Percentiles rank a stretch among this genome's conserved stretches.
These are phyloP conservation scores for Podila horticola DNA, from an alignment of 192 early-diverging fungal species.

Conservation along the genomic window DNA sequence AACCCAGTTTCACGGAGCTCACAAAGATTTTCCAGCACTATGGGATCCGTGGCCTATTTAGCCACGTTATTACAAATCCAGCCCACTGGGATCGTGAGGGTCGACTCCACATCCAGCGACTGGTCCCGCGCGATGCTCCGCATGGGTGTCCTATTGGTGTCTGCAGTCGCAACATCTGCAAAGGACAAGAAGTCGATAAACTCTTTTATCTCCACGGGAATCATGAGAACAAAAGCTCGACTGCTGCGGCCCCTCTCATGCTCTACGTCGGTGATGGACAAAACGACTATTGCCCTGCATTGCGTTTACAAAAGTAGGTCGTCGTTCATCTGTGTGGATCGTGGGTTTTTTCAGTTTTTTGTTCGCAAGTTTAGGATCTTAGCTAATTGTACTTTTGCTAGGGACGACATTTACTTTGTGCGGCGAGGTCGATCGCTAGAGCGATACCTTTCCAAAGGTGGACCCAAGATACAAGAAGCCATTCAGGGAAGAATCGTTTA, in stretches of 20 bases:
- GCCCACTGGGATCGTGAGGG: constrained; percentile 25
- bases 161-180: constrained; percentile 72
- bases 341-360: neutral
- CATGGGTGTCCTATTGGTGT: constrained; percentile 59
- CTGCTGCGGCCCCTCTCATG: constrained; percentile 4
- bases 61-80: constrained; percentile 39
- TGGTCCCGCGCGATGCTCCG: constrained; percentile 36
- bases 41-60: constrained; percentile 31
- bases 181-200: constrained; percentile 58
- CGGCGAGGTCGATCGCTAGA: constrained; percentile 25
- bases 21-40: constrained; percentile 16
- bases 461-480: neutral
- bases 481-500: constrained; percentile 25
- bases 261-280: constrained; percentile 47
- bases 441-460: constrained; percentile 5
- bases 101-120: constrained; percentile 39
- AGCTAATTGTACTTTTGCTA: neutral
- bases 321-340: neutral
- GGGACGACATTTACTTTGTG: constrained; percentile 30
- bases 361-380: neutral
- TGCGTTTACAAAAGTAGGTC: constrained; percentile 11
- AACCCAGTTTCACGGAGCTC: neutral
- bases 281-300: constrained; percentile 51
- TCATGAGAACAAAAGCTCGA: neutral
- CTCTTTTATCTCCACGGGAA: constrained; percentile 3